Evolutionary conservation across 2,329 filamentous ascomycete species (phyloP), one percentile per base, ranked within the genome.

Genomic region (Cephalotrichum gorgonifer): DNA sequence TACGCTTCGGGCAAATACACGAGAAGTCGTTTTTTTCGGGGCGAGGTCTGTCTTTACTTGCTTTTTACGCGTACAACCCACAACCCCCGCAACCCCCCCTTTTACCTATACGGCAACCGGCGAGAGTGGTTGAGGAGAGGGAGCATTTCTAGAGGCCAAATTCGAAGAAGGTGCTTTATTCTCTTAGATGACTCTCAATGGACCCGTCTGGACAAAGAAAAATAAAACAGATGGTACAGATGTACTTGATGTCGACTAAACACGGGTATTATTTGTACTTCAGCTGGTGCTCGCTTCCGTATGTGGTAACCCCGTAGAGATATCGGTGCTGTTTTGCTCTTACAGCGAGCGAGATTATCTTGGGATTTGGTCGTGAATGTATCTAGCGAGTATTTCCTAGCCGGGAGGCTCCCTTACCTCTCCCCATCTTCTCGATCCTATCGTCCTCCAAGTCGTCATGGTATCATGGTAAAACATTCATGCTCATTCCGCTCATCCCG

Each of bases 191-290:
- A 75, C 70, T 75, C 70, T 72, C 66, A 68, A 72, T 67, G 69
- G 67, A 68, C 70, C 41, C 69, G 72, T 73, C 70, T 75, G 72
- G 72, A 75, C 70, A 75, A 68, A 70, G 72, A 73, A 75, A 71
- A 68, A 44, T 31, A 30, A 47, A 47, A 47, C 22, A 41, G 39
- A 39, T 38, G 41, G 31, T 38, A 33, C 15, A n/a, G 23, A 26
- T 20, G 33, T 38, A 23, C 33, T 28, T 28, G 33, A 27, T 26
- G 27, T 35, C 22, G 27, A 46, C 17, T 26, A n/a, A 20, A 33
- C 9, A 31, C 28, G 23, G 33, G 11, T 41, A 47, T 33, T 27
- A 41, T 27, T n/a, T n/a, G 26, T 15, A 47, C 23, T n/a, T 39
- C 25, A 26, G 9, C 45, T 28, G 15, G 26, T 23, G 3, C 20